Evolutionary conservation across 495 filamentous ascomycete species (phyloP).

Genomic region (Tuber umbilicatum): DNA sequence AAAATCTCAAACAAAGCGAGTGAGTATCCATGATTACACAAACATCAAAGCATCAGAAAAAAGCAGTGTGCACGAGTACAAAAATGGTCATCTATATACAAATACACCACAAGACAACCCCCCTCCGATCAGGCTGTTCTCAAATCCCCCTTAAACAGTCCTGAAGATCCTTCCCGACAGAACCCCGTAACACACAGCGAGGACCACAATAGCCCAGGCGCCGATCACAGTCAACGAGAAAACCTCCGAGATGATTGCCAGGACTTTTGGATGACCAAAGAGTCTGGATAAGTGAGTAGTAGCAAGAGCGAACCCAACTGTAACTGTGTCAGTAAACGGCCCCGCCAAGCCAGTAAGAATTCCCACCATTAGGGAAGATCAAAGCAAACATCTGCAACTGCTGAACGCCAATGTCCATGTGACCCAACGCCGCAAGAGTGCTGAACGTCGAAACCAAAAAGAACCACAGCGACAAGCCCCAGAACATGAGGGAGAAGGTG

Average conservation of each 20-base stretch:
- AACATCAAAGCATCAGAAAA: not conserved
- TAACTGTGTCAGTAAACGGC: not conserved
- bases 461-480: constrained; percentile 37
- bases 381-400: constrained; percentile 33
- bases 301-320: constrained; percentile 32
- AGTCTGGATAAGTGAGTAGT: constrained; percentile 27
- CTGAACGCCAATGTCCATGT: constrained; percentile 31
- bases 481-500: constrained; percentile 28
- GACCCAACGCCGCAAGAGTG: constrained; percentile 17
- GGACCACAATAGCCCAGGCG: constrained; percentile 20
- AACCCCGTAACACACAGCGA: constrained; percentile 25
- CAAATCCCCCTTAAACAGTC: not conserved
- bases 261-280: constrained; percentile 22
- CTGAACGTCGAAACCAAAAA: constrained; percentile 26
- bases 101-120: not conserved
- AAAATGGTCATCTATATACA: not conserved
- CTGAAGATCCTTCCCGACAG: constrained; percentile 33
- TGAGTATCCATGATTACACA: not conserved
- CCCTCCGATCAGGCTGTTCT: no score
- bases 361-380: constrained; percentile 32
- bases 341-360: not conserved
- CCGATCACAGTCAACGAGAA: constrained; percentile 18
- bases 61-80: not conserved
- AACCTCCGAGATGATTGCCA: constrained; percentile 21
- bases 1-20: not conserved